phyloP scores from a whole-genome alignment of 2,329 filamentous ascomycete species.

The Fusarium sp. region DNA sequence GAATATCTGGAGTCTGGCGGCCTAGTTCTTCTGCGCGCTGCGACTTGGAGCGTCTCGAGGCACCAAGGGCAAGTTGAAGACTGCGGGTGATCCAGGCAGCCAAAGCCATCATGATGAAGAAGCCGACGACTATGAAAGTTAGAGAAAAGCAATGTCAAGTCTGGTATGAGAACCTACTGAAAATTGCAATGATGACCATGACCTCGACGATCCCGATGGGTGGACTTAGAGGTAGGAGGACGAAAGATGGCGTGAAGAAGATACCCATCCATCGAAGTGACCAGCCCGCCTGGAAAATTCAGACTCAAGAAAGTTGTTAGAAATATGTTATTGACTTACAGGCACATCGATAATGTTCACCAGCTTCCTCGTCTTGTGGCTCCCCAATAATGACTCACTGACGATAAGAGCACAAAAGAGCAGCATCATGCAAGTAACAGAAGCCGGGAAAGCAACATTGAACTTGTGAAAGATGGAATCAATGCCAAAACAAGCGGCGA shows the following conservation, averaged over 20 bases:
- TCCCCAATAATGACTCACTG: slow-evolving; percentile 61
- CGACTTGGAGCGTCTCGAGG: slow-evolving; percentile 64
- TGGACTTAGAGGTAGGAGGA: slow-evolving; percentile 68
- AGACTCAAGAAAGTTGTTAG: background rate
- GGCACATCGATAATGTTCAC: slow-evolving; percentile 66
- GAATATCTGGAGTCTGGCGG: slow-evolving; percentile 58
- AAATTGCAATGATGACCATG: slow-evolving; percentile 70
- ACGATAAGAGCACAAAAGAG: slow-evolving; percentile 64
- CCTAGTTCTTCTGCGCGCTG: slow-evolving; percentile 64
- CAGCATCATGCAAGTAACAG: slow-evolving; percentile 68
- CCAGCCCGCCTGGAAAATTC: slow-evolving; percentile 63
- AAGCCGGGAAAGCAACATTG: slow-evolving; percentile 68
- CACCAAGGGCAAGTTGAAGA: slow-evolving; percentile 64
- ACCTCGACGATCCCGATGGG: slow-evolving; percentile 66
- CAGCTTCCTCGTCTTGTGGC: slow-evolving; percentile 60
- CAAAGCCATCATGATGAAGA: slow-evolving; percentile 63
- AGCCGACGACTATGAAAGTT: slow-evolving; percentile 63
- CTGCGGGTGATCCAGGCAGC: slow-evolving; percentile 67
- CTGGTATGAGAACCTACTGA: slow-evolving; percentile 56
- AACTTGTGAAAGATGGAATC: slow-evolving; percentile 59
- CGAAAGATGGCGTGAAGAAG: slow-evolving; percentile 70
- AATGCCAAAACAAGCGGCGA: slow-evolving; percentile 59
- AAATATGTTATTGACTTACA: slow-evolving; percentile 52
- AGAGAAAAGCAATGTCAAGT: background rate
- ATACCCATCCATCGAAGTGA: slow-evolving; percentile 70